Evolutionary conservation across 129 eudicot genomes (phyloP).

Genomic region (Pulicaria dysenterica): DNA sequence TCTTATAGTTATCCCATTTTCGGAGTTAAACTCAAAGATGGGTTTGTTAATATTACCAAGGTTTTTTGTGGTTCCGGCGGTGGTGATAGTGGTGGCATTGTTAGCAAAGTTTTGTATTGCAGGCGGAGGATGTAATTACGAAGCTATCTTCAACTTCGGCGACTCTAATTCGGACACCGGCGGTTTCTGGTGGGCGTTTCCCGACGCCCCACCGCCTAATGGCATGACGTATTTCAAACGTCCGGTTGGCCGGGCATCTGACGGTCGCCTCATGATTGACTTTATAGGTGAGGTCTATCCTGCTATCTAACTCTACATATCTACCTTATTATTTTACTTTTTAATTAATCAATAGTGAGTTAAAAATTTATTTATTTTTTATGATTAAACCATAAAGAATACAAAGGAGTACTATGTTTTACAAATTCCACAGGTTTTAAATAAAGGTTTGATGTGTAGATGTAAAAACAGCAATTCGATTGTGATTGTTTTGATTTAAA

Average conservation of each 20-base stretch:
- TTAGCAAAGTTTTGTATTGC: constrained; percentile 33
- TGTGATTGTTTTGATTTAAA: neutral
- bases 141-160: constrained; percentile 90
- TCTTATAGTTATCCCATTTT: neutral
- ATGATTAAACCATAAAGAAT: too few relatives aligned
- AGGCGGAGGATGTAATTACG: constrained; percentile 51
- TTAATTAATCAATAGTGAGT: too few relatives aligned
- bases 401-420: too few relatives aligned
- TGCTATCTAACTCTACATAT: neutral
- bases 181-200: constrained; percentile 93
- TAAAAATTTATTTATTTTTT: too few relatives aligned
- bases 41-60: constrained; percentile 2
- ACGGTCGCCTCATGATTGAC: constrained; percentile 77
- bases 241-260: constrained; percentile 81
- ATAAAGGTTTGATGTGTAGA: too few relatives aligned
- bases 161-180: constrained; percentile 95
- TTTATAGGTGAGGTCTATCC: constrained; percentile 80
- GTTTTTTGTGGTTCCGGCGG: constrained; percentile 30
- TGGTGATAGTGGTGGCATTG: constrained; percentile 28
- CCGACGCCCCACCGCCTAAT: constrained; percentile 54
- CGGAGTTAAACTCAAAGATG: neutral
- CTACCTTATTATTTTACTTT: too few relatives aligned
- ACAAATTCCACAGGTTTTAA: too few relatives aligned
- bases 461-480: neutral
- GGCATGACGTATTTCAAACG: constrained; percentile 92